A percentile compares a stretch with the other conserved stretches of the same genome.
Evolutionary conservation across 139 green algal species (phyloP).

Genomic region (Deuterostichococcus epilithicus): DNA sequence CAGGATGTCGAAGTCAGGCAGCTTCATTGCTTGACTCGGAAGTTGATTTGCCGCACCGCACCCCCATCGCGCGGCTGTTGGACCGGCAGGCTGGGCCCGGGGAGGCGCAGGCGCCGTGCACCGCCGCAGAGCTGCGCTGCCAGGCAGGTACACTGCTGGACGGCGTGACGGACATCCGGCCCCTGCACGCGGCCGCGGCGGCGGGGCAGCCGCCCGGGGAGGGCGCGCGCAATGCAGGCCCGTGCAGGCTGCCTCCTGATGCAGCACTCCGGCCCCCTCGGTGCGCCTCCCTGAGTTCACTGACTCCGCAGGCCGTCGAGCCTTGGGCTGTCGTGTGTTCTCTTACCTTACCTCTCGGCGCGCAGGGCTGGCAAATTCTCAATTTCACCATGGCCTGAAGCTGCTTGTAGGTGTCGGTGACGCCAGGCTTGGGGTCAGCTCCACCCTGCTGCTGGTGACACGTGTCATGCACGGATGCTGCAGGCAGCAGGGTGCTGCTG

Average conservation of each 20-base stretch:
- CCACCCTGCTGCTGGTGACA: conserved; percentile 3
- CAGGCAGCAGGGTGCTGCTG: conserved; percentile 1
- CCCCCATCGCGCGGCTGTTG: too few species aligned
- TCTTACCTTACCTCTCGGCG: too few species aligned
- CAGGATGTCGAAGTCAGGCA: too few species aligned
- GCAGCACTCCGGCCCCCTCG: background rate
- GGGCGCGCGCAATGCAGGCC: background rate
- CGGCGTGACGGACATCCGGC: background rate
- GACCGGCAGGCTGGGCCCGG: background rate
- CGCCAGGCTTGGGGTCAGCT: too few species aligned
- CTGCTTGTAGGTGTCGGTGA: too few species aligned
- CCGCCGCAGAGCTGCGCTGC: background rate
- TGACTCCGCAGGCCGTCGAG: too few species aligned
- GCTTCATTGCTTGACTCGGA: too few species aligned
- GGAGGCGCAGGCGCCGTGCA: background rate
- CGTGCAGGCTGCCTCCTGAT: background rate
- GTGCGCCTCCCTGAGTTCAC: background rate
- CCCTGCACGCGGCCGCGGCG: conserved; percentile 5
- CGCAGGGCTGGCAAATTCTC: too few species aligned
- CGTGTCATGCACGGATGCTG: background rate
- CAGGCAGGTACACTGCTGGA: conserved; percentile 6
- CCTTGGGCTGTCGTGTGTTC: too few species aligned
- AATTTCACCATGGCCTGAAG: too few species aligned
- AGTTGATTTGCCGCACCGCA: too few species aligned
- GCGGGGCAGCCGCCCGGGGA: background rate